phyloP scores from a whole-genome alignment of 441 rosid species.

The Arabidopsis lyrata region DNA sequence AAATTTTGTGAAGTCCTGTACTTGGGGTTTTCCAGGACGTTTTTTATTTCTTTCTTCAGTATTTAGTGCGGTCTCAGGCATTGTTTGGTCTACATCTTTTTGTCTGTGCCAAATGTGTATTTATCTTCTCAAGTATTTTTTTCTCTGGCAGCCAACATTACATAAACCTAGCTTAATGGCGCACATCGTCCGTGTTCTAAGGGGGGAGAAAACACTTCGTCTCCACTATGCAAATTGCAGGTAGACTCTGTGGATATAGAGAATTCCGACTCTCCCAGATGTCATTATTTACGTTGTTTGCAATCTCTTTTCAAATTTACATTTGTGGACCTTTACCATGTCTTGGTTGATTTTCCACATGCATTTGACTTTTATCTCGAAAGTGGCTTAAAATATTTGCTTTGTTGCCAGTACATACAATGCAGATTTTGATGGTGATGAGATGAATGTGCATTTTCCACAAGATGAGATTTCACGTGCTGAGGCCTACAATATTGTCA shows the following conservation, averaged over 20 bases:
- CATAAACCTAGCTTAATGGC: conserved; percentile 99
- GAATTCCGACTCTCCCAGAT: background rate
- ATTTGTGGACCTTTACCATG: conserved; percentile 5
- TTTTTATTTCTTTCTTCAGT: conserved; percentile 16
- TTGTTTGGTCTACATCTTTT: conserved; percentile 5
- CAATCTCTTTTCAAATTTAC: conserved; percentile 6
- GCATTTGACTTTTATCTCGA: conserved; percentile 23
- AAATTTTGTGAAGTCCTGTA: background rate
- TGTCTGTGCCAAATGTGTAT: conserved; percentile 8
- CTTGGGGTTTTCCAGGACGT: conserved; percentile 3
- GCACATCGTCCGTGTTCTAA: conserved; percentile 89
- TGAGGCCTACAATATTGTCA: conserved; percentile 98
- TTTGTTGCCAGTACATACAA: conserved; percentile 85
- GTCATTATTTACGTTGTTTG: conserved; percentile 17
- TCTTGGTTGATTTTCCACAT: conserved; percentile 28
- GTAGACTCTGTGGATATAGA: conserved; percentile 49
- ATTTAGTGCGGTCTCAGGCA: background rate
- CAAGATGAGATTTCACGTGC: conserved; percentile 99
- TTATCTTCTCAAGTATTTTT: conserved; percentile 37
- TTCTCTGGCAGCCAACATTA: conserved; percentile 85
- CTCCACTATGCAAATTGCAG: conserved; percentile 99
- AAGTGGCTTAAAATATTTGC: conserved; percentile 27
- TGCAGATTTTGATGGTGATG: conserved; percentile 99
- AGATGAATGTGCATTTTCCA: conserved; percentile 99
- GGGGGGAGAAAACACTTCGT: conserved; percentile 96